A percentile compares a stretch with the other conserved stretches of the same genome.
Conservation (phyloP, 805 yeast genomes). For the Candida jianshihensis region DNA sequence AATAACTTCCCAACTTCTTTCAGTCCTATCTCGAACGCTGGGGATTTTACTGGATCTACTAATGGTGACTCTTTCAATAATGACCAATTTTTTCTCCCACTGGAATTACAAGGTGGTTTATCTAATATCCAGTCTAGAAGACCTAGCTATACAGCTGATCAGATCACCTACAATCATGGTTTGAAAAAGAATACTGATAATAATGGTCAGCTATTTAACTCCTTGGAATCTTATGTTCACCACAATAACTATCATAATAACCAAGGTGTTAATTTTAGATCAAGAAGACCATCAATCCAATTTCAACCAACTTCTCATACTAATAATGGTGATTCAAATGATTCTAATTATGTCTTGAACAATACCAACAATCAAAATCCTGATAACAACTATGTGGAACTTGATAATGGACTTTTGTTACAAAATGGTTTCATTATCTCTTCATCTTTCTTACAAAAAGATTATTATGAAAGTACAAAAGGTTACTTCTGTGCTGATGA, state of each 20-base stretch:
- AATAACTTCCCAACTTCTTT: conserved; percentile 9
- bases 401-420: conserved; percentile 59
- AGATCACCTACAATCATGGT: conserved; percentile 27
- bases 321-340: conserved; percentile 1
- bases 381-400: conserved; percentile 22
- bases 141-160: conserved; percentile 65
- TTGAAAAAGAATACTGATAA: conserved; percentile 4
- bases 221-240: conserved; percentile 9
- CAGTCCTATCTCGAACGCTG: too few relatives aligned
- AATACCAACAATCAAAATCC: too few relatives aligned
- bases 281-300: conserved; percentile 21
- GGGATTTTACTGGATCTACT: too few relatives aligned
- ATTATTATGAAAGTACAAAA: conserved; percentile 37
- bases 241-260: conserved; percentile 13
- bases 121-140: conserved; percentile 59
- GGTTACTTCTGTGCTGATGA: conserved; percentile 48
- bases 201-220: conserved; percentile 5
- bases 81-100: conserved; percentile 34
- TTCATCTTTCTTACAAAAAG: conserved; percentile 45
- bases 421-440: conserved; percentile 52
- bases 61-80: conserved; percentile 6
- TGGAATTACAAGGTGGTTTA: conserved; percentile 59
- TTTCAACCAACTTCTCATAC: conserved; percentile 5
- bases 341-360: too few relatives aligned
- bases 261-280: conserved; percentile 13